Base-by-base conservation (phyloP, 1,139 yeast genomes). In the Taphrina sp. region DNA sequence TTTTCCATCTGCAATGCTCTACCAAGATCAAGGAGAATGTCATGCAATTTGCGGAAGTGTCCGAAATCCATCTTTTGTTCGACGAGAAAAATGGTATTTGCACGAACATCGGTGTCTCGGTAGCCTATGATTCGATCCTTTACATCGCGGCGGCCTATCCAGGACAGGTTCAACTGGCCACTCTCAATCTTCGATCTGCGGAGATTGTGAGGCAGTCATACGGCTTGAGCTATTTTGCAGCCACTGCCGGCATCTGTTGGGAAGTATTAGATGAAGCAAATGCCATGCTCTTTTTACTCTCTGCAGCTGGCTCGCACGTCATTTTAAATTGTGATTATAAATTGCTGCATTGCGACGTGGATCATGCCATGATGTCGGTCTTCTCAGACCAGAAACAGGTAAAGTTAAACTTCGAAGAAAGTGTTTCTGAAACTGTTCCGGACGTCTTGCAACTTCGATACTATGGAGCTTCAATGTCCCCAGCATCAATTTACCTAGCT, bases 241-340 rank as follows among this genome's bases (percentile, higher is more conserved):
- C 31, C 4, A 22, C n/a, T 2, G 19, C 47, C 5, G 29, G 47
- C n/a, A 19, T 43, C 26, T 2, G 24, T 20, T 43, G 47, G 47
- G 29, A 26, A 5, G 29, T 7, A 12, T 3, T 14, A 26, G 20
- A 20, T n/a, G 5, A 16, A 2, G 17, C 12, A 10, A 12, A 8
- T 8, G 17, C 38, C 2, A 3, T 4, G n/a, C 20, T 43, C 19
- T 12, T 23, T 8, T 12, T 43, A 7, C 26, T 43, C 20, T 36
- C 38, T 8, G 17, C 19, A 3, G 23, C 35, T 12, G 47, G 47
- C 2, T 20, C 2, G 2, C 26, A 12, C 7, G 20, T 43, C 12
- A 38, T 33, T 5, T 29, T 43, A 14, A 26, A 26, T 12, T 7
- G 12, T 26, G 31, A 26, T 26, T 26, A 26, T 26, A 26, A 7